Percentiles rank a stretch among this genome's conserved stretches.
These are phyloP conservation scores for Phoenix dactylifera DNA, from an alignment of 176 grass and related monocot genomes.

Conservation along the genomic window DNA sequence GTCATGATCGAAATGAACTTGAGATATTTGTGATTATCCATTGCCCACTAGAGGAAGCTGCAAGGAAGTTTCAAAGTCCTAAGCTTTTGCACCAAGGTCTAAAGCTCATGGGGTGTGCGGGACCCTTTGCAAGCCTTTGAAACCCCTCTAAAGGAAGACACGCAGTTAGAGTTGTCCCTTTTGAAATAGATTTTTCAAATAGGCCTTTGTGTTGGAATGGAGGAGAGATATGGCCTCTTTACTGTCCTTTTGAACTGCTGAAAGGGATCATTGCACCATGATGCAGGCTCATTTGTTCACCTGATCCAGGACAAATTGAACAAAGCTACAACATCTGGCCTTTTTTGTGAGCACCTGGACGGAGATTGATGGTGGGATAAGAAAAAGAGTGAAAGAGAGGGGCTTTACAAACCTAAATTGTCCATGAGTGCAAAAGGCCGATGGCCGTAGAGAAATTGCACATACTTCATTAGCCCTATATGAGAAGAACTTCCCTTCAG, in stretches of 20 bases:
- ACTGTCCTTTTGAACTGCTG: conserved; percentile 28
- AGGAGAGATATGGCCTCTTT: conserved; percentile 6
- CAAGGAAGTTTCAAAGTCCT: conserved; percentile 3
- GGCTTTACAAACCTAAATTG: conserved; percentile 5
- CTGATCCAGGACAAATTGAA: conserved; percentile 34
- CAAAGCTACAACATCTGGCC: conserved; percentile 32
- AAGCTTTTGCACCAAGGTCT: background rate
- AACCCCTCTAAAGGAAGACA: background rate
- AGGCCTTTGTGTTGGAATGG: background rate
- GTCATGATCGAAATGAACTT: background rate
- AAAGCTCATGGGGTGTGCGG: background rate
- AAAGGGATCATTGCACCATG: conserved; percentile 51
- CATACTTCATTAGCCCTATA: conserved; percentile 14
- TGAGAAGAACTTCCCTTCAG: conserved; percentile 2
- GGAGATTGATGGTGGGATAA: conserved; percentile 11
- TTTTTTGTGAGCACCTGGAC: conserved; percentile 26
- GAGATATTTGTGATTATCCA: background rate
- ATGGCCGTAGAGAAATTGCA: conserved; percentile 31
- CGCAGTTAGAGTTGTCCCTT: background rate
- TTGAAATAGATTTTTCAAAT: background rate
- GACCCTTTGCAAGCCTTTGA: background rate
- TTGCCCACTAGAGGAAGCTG: background rate
- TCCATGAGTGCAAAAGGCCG: conserved; percentile 28
- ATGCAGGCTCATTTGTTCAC: conserved; percentile 39
- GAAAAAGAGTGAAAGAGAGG: conserved; percentile 16